Conservation (phyloP, 768 basidiomycete genomes). For the Lactifluus rugatus region DNA sequence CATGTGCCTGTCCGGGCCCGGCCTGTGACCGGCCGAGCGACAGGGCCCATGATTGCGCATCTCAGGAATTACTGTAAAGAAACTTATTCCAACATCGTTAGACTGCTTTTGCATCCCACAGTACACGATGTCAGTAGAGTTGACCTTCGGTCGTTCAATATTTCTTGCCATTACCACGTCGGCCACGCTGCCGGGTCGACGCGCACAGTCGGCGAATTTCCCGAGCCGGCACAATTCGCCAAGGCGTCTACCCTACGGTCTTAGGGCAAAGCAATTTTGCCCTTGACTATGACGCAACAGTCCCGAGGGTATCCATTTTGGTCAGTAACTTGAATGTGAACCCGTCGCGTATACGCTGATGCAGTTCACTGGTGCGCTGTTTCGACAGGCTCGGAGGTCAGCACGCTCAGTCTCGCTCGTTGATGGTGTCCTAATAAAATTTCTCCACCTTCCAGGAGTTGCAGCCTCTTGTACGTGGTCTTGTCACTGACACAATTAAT, state of each 20-base stretch:
- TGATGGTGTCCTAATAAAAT: neutral
- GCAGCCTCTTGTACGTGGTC: slow-evolving; percentile 28
- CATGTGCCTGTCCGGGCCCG: neutral
- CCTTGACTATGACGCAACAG: neutral
- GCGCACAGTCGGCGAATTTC: neutral
- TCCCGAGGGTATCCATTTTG: slow-evolving; percentile 17
- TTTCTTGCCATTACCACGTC: neutral
- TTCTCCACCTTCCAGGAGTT: slow-evolving; percentile 22
- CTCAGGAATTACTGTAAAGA: no score
- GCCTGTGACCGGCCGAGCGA: neutral
- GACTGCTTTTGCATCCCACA: neutral
- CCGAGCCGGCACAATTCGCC: neutral
- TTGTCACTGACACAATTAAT: neutral
- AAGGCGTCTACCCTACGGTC: neutral
- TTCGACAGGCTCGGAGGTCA: slow-evolving; percentile 28
- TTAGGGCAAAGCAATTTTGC: neutral
- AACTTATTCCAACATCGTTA: no score
- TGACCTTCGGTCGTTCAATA: neutral
- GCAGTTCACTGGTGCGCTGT: neutral
- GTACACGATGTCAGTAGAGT: neutral
- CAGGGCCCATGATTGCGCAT: no score
- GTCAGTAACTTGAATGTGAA: slow-evolving; percentile 10
- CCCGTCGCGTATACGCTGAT: neutral
- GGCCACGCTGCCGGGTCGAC: neutral
- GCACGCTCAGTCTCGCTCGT: neutral